Base-by-base conservation (phyloP, 1,284 basidiomycete species). In the Phellopilus nigrolimitatus region DNA sequence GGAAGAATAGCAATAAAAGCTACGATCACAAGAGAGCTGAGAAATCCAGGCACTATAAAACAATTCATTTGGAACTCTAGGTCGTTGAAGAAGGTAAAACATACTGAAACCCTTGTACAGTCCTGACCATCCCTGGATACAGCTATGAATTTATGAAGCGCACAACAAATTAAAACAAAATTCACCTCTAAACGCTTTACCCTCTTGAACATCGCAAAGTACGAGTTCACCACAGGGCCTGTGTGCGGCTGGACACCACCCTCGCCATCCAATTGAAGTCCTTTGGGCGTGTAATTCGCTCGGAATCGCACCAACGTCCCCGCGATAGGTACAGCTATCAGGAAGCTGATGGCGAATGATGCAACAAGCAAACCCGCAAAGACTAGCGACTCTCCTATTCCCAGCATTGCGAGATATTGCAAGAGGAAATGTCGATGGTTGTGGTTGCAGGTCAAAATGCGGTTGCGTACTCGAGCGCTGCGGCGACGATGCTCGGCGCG, bases 81-180 rank as follows among this genome's bases (percentile, higher is more conserved):
- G n/a, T n/a, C n/a, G n/a, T n/a, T n/a, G n/a, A n/a, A n/a, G n/a
- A n/a, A n/a, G n/a, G n/a, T n/a, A n/a, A n/a, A 12, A 71, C 87
- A 48, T 63, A 89, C 88, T 88, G 43, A 84, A 64, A 45, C 91
- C 91, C 67, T 93, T 95, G 75, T 88, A 93, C 36, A 94, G 66
- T 15, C 91, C 91, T 47, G 73, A 66, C 75, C 76, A 83, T 19
- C 91, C 88, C 82, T 88, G 49, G 21, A 38, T 19, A 49, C 49
- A 15, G 37, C 50, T 51, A 51, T 47, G n/a, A 31, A 40, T 47
- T 42, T 21, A 21, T 31, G 24, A 27, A 41, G n/a, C n/a, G n/a
- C 41, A 43, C 28, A 46, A 21, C 22, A 33, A 51, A 38, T 34
- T 39, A 51, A 49, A 38, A 33, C 17, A 13, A 25, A 6, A 55